Base-by-base conservation (phyloP, 2,329 filamentous ascomycete genomes). In the Nothopassalora personata region DNA sequence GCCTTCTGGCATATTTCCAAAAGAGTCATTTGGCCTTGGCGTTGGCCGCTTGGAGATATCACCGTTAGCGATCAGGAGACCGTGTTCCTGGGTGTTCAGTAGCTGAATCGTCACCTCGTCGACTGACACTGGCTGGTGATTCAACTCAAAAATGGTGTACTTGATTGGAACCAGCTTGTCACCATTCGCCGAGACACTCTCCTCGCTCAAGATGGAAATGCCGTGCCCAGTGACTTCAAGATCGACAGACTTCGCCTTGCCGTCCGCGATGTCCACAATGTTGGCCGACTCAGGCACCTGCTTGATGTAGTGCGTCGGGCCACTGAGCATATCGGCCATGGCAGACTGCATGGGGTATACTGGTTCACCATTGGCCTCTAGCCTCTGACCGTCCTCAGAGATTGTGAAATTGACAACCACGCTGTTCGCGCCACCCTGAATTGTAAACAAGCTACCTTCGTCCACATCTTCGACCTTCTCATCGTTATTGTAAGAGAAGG, bases 101-200 rank as follows among this genome's bases (percentile, higher is more conserved):
- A 90, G 75, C 65, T 81, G 82, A 49, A 89, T 76, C 49, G 82
- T 80, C 58, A 90, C 77, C 30, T 75, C 78, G 48, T 82, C 74
- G 56, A 87, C 72, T 59, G 85, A 83, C 47, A 77, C 74, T 18
- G 63, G 62, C 57, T 72, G 65, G 55, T 79, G 73, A 58, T 82
- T 83, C 28, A 88, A 81, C 69, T 85, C 80, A 60, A 85, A 79
- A 61, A 89, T 80, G 63, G 83, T 78, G 39, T 88, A 73, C 62
- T 82, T 77, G 58, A 88, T 68, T 39, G 76, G 71, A 54, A 86
- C 71, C 3, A 86, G 71, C 59, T 81, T 77, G 47, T 86, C 70
- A 55, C 77, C 73, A 61, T 81, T 79, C 9, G 81, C 76, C 53
- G 80, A 77, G 57, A 83, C 79, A 49, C 78, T 75, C 63, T 80